phyloP scores from a whole-genome alignment of 371 early-diverging fungal genomes.

The Mucor circinelloides region DNA sequence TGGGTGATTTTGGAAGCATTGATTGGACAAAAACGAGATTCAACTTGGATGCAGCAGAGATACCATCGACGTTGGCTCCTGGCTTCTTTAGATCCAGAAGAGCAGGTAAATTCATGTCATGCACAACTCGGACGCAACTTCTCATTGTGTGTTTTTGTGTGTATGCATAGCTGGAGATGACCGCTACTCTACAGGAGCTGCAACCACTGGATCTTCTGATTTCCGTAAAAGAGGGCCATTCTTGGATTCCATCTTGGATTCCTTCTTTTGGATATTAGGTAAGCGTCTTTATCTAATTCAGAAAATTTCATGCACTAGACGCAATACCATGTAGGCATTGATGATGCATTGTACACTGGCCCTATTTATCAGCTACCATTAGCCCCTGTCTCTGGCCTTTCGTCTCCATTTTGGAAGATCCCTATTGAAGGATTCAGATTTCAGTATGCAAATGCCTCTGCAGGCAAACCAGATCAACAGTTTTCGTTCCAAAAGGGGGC shows the following conservation, averaged over 20 bases:
- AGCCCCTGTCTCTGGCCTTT: conserved; percentile 3
- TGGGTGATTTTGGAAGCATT: conserved; percentile 33
- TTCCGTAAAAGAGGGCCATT: conserved; percentile 26
- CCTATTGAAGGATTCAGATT: conserved; percentile 22
- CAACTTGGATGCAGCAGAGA: conserved; percentile 1
- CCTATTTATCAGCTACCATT: conserved; percentile 24
- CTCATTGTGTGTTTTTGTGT: background rate
- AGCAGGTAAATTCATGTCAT: background rate
- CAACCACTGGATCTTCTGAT: conserved; percentile 18
- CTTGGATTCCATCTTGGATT: background rate
- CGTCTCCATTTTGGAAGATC: conserved; percentile 40
- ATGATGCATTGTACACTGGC: conserved; percentile 26
- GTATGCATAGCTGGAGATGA: conserved; percentile 24
- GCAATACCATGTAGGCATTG: conserved; percentile 10
- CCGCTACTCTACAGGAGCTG: conserved; percentile 24
- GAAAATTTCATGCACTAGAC: background rate
- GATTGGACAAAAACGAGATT: conserved; percentile 17
- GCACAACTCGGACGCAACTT: background rate
- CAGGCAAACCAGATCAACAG: background rate
- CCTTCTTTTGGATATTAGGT: conserved; percentile 18
- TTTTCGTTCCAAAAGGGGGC: conserved; percentile 3
- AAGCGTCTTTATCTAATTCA: background rate
- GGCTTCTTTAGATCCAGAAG: background rate
- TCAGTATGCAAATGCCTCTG: background rate
- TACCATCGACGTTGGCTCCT: background rate